Base-by-base conservation (phyloP, 2,329 filamentous ascomycete species). In the Moelleriella libera region DNA sequence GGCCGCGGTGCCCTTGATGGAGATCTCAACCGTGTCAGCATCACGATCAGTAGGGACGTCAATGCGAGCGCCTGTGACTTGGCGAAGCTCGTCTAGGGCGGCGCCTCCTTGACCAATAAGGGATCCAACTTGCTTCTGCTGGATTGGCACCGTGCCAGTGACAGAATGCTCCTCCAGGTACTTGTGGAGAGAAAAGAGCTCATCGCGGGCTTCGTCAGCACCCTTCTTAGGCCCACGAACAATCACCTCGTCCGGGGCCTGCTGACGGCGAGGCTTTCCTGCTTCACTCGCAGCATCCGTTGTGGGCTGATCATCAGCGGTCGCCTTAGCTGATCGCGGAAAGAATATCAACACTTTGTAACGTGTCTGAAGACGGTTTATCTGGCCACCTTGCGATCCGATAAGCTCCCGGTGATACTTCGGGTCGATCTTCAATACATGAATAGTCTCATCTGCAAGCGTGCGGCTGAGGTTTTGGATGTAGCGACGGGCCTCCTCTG, bases 281-380 rank as follows among this genome's bases (percentile, higher is more conserved):
- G 71, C 70, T 50, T 90, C 84, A 53, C 82, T 84, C 30, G 74
- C 73, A 39, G 76, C 81, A 55, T 90, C 88, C 11, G 72, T 76
- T 52, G 76, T 76, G 11, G 80, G 78, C 49, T 81, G 76, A 48
- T 94, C 88, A 50, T 92, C 85, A 50, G 76, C 73, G 46, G 63
- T 68, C 40, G 52, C 57, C 61, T 88, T 86, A 41, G 70, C 69
- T 6, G 73, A 72, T 47, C 75, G 75, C 9, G 92, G 92, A 72
- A 98, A 98, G 68, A 96, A 90, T 57, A 98, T 92, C 52, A 89
- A 82, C 41, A 98, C 92, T 60, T 85, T 83, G 72, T 98, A 96
- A 44, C 89, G 84, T 48, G 83, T 87, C 67, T 98, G 89, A 29
- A 98, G 77, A 54, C 86, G 83, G 68, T 92, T 92, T 60, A 98